Base-by-base conservation (phyloP, 148 eudicot genomes). In the Persicaria maculosa region DNA sequence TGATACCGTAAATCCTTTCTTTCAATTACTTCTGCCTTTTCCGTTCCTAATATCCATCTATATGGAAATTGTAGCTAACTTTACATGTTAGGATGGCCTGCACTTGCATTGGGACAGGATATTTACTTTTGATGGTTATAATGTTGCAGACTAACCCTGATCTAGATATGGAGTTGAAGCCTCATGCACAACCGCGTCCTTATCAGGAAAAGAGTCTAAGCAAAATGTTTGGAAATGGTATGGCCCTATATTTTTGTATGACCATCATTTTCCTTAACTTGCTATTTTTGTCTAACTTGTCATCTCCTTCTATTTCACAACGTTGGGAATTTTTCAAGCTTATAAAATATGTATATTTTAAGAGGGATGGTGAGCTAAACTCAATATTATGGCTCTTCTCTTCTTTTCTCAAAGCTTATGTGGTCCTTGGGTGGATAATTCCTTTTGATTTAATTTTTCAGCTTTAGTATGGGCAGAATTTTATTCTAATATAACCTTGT, bases 221-320 rank as follows among this genome's bases (percentile, higher is more conserved):
- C 78, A 95, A 95, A 86, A 95, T 95, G 98, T 95, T 92, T 84
- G 98, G 98, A 80, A 95, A 92, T 81, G 98, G 98, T 92, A 82
- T 69, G 31, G 14, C 5, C 47, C 14, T 69, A 47, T 44, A 11
- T 45, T 69, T 45, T 22, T 16, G 40, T 31, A 31, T 31, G 40
- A 31, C 40, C 40, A 31, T 31, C 40, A 31, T 31, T 31, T 31
- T 31, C 2, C 40, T 31, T 1, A 1, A 2, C 40, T 31, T 31
- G 2, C 2, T 31, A 3, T 31, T 31, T 31, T 31, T 31, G 40
- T 31, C 40, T 31, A 31, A 31, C 14, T 22, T 31, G 12, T 0
- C 19, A 57, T 19, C 9, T 19, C 10, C 10, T 4, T 25, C 16
- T 62, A 25, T 43, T 7, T 62, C 68, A 25, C 11, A 43, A 25